Evolutionary conservation across 225 moss, liverwort and hornwort species (phyloP).

Genomic region (Pseudoscleropodium purum): DNA sequence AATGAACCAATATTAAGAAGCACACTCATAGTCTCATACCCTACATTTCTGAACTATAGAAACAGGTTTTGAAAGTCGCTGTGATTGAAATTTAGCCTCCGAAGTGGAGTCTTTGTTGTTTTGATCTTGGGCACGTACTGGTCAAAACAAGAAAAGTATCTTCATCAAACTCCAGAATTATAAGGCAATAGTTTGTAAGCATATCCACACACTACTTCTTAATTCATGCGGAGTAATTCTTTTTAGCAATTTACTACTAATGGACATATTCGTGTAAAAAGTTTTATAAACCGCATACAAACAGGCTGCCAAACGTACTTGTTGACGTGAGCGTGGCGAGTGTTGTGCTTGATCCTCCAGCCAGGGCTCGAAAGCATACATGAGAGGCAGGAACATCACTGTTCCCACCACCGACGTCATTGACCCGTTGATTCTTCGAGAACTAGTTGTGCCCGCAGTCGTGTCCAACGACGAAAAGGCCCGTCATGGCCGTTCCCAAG

Average conservation of each 20-base stretch:
- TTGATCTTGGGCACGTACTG: neutral
- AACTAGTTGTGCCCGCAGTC: slow-evolving; percentile 79
- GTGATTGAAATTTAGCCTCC: neutral
- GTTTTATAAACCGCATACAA: neutral
- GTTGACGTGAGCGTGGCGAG: slow-evolving; percentile 83
- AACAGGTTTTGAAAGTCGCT: neutral
- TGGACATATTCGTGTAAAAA: neutral
- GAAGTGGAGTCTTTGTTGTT: neutral
- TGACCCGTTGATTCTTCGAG: slow-evolving; percentile 53
- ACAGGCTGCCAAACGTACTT: slow-evolving; percentile 26
- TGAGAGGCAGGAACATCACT: slow-evolving; percentile 55
- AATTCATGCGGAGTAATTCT: neutral
- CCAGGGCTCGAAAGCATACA: slow-evolving; percentile 90
- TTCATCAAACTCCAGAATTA: neutral
- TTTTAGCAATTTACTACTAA: too few species aligned
- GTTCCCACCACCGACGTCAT: slow-evolving; percentile 78
- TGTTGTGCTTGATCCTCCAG: slow-evolving; percentile 90
- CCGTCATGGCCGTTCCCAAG: slow-evolving; percentile 77
- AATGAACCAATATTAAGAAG: neutral
- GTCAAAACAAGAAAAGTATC: neutral
- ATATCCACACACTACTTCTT: neutral
- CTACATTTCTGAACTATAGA: neutral
- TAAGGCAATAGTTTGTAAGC: neutral
- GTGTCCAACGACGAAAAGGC: slow-evolving; percentile 68
- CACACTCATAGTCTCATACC: neutral